phyloP scores from a whole-genome alignment of 2,329 filamentous ascomycete genomes.

The Dactylonectria estremocensis region DNA sequence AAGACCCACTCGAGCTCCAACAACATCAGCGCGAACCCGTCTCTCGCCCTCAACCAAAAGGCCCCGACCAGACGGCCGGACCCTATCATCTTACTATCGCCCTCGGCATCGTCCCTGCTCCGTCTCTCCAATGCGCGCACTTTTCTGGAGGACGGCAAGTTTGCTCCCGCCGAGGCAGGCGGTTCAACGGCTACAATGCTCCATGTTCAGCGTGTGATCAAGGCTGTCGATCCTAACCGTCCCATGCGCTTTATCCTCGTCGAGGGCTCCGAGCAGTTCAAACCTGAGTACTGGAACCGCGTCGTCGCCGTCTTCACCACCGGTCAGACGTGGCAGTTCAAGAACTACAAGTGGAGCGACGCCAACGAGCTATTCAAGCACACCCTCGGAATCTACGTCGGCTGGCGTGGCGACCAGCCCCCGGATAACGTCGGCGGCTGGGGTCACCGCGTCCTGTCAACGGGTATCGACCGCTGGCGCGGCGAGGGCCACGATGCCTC shows the following conservation, averaged over 20 bases:
- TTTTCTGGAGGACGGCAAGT: conserved; percentile 90
- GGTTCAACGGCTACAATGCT: conserved; percentile 83
- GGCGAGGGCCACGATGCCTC: conserved; percentile 67
- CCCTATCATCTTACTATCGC: conserved; percentile 97
- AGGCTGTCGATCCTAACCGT: conserved; percentile 76
- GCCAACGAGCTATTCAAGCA: conserved; percentile 92
- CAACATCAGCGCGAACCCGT: conserved; percentile 58
- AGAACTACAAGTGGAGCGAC: conserved; percentile 95
- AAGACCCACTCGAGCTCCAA: conserved; percentile 62
- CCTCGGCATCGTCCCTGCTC: conserved; percentile 93
- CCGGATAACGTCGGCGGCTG: conserved; percentile 86
- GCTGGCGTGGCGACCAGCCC: conserved; percentile 87
- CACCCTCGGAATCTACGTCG: conserved; percentile 89
- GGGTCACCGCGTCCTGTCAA: conserved; percentile 86
- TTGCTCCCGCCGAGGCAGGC: conserved; percentile 81
- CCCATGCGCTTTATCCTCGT: conserved; percentile 96
- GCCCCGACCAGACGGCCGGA: conserved; percentile 69
- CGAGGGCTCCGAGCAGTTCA: conserved; percentile 93
- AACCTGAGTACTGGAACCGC: conserved; percentile 96
- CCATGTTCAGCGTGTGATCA: conserved; percentile 85
- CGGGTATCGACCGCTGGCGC: conserved; percentile 88
- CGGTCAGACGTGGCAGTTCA: conserved; percentile 98
- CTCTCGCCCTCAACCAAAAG: conserved; percentile 70
- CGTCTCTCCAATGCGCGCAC: conserved; percentile 96
- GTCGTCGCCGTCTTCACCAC: conserved; percentile 98